Evolutionary conservation across 2,329 filamentous ascomycete genomes (phyloP).

Genomic region (Monilinia laxa): DNA sequence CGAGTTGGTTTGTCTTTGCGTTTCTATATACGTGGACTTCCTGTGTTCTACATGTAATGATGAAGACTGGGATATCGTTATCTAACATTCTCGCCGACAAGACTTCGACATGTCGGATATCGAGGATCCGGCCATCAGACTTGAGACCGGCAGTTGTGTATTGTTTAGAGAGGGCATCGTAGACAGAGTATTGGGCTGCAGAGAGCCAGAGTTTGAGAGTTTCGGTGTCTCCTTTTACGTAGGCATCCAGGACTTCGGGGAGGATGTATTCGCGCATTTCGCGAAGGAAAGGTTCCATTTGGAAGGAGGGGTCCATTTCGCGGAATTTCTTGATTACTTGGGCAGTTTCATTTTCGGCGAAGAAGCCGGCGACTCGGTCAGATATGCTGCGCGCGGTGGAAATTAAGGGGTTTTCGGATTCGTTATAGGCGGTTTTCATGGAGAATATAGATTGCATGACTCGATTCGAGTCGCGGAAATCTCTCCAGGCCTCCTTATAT

Average conservation of each 20-base stretch:
- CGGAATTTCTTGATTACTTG: slow-evolving; percentile 98
- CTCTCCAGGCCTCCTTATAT: slow-evolving; percentile 98
- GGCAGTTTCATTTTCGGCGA: slow-evolving; percentile 97
- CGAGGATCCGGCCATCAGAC: slow-evolving; percentile 90
- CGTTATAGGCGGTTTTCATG: slow-evolving; percentile 84
- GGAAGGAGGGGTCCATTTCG: slow-evolving; percentile 91
- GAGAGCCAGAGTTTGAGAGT: slow-evolving; percentile 94
- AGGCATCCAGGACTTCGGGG: slow-evolving; percentile 94
- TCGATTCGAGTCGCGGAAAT: slow-evolving; percentile 87
- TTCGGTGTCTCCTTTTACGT: slow-evolving; percentile 92
- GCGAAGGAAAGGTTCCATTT: slow-evolving; percentile 89
- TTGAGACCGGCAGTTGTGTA: slow-evolving; percentile 92
- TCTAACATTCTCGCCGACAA: slow-evolving; percentile 77
- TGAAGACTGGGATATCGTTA: slow-evolving; percentile 90
- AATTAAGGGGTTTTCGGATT: slow-evolving; percentile 95
- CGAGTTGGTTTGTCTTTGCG: slow-evolving; percentile 82
- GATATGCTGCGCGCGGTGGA: slow-evolving; percentile 88
- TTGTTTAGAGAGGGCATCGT: slow-evolving; percentile 94
- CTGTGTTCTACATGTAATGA: slow-evolving; percentile 93
- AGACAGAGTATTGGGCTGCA: slow-evolving; percentile 93
- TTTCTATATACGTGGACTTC: slow-evolving; percentile 98
- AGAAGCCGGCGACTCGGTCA: slow-evolving; percentile 90
- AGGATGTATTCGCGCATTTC: slow-evolving; percentile 98
- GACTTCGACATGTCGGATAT: slow-evolving; percentile 93
- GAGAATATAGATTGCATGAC: slow-evolving; percentile 85